phyloP scores from a whole-genome alignment of 805 yeast genomes.

The Pichia nanzhaoensis region DNA sequence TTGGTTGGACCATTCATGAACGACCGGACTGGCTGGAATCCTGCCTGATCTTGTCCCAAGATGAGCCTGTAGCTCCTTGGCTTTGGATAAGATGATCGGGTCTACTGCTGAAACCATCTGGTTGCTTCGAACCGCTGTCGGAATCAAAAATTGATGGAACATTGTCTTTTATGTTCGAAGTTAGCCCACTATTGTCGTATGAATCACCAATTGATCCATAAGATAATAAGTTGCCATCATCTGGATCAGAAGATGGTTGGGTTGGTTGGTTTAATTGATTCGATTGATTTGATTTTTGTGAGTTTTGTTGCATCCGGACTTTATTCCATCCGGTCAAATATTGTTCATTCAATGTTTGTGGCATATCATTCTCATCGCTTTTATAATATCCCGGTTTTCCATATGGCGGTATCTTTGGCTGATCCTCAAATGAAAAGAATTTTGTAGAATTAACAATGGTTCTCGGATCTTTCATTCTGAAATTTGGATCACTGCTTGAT shows the following conservation, averaged over 20 bases:
- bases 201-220: slow-evolving; percentile 7
- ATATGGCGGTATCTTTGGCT: slow-evolving; percentile 8
- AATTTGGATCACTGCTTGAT: slow-evolving; percentile 45
- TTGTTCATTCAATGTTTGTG: slow-evolving; percentile 5
- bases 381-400: slow-evolving; percentile 12
- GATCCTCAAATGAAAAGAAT: slow-evolving; percentile 8
- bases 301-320: slow-evolving; percentile 10
- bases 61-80: slow-evolving; percentile 11
- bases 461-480: slow-evolving; percentile 52
- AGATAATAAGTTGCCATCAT: not conserved
- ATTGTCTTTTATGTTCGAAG: not conserved
- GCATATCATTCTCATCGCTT: not conserved
- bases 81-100: slow-evolving; percentile 2
- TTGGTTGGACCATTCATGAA: not conserved
- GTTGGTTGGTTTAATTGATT: no score
- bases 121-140: not conserved
- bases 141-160: not conserved
- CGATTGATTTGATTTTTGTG: not conserved
- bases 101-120: not conserved
- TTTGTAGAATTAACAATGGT: slow-evolving; percentile 11
- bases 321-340: slow-evolving; percentile 18
- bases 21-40: slow-evolving; percentile 3
- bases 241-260: not conserved
- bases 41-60: slow-evolving; percentile 24
- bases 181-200: not conserved